Evolutionary conservation across 2,329 filamentous ascomycete genomes (phyloP).

Genomic region (Fusarium oligoseptatum): DNA sequence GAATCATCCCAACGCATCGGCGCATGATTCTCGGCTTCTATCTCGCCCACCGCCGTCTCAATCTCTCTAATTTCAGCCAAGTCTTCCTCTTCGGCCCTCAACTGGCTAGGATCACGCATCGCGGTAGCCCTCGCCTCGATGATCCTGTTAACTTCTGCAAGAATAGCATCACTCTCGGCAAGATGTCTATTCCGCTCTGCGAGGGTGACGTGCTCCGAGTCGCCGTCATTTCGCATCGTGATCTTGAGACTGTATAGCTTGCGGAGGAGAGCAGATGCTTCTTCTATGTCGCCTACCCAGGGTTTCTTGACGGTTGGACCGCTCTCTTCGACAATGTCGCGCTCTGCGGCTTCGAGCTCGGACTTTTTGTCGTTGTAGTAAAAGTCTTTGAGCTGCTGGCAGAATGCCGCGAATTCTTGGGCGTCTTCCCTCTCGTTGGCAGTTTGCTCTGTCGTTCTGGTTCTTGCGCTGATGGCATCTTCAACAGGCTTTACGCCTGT

Average conservation of each 20-base stretch:
- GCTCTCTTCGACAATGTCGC: slow-evolving; percentile 4
- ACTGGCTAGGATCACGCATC: neutral
- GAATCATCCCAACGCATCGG: neutral
- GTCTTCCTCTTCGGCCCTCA: neutral
- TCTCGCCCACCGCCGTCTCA: neutral
- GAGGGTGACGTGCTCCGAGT: neutral
- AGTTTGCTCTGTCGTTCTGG: neutral
- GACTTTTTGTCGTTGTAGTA: slow-evolving; percentile 4
- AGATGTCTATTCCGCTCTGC: neutral
- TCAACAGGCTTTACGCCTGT: neutral
- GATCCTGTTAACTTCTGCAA: neutral
- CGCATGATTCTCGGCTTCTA: neutral
- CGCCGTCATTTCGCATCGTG: neutral
- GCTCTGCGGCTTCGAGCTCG: slow-evolving; percentile 1
- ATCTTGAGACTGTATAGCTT: neutral
- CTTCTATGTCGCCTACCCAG: slow-evolving; percentile 2
- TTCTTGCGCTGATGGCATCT: neutral
- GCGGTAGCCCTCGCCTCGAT: neutral
- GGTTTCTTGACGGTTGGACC: neutral
- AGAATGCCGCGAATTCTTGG: neutral
- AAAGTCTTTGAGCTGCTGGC: neutral
- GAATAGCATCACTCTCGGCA: neutral
- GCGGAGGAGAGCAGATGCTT: neutral
- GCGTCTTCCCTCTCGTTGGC: neutral
- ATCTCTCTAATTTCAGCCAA: neutral